Percentiles rank a stretch among this genome's conserved stretches.
Conservation (phyloP, 2,329 filamentous ascomycete genomes). For the Colletotrichum kahawae region DNA sequence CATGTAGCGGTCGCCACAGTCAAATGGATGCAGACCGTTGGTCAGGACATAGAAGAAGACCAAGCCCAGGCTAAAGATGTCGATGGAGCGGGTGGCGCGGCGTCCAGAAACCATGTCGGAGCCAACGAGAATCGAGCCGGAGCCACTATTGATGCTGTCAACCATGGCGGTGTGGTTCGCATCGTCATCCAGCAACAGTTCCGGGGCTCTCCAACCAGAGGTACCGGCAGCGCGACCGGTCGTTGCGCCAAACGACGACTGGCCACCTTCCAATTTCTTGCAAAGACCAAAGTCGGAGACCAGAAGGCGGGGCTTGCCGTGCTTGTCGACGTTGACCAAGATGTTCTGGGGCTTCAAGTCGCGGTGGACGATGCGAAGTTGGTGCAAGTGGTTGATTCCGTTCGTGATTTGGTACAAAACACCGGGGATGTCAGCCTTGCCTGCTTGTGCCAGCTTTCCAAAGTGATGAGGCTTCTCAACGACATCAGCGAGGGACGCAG, state of each 20-base stretch:
- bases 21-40: conserved; percentile 89
- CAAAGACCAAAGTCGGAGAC: conserved; percentile 98
- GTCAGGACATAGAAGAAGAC: conserved; percentile 99
- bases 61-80: conserved; percentile 95
- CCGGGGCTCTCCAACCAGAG: conserved; percentile 94
- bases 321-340: conserved; percentile 76
- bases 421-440: conserved; percentile 76
- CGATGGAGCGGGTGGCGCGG: conserved; percentile 92
- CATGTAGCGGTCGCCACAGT: conserved; percentile 93
- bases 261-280: conserved; percentile 93
- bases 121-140: conserved; percentile 61
- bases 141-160: conserved; percentile 64
- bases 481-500: conserved; percentile 90
- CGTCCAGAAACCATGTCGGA: conserved; percentile 68
- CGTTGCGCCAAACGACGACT: conserved; percentile 93
- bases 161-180: conserved; percentile 57
- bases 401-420: conserved; percentile 89
- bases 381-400: conserved; percentile 88
- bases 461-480: conserved; percentile 76
- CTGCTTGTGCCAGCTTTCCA: conserved; percentile 72
- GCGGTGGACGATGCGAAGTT: conserved; percentile 91
- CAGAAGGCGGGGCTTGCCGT: conserved; percentile 78
- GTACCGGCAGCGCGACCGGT: conserved; percentile 94
- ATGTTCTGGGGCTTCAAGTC: conserved; percentile 99
- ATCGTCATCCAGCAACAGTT: conserved; percentile 84